These are phyloP conservation scores for Tuber brumale DNA, from an alignment of 495 filamentous ascomycete species.

Conservation along the genomic window DNA sequence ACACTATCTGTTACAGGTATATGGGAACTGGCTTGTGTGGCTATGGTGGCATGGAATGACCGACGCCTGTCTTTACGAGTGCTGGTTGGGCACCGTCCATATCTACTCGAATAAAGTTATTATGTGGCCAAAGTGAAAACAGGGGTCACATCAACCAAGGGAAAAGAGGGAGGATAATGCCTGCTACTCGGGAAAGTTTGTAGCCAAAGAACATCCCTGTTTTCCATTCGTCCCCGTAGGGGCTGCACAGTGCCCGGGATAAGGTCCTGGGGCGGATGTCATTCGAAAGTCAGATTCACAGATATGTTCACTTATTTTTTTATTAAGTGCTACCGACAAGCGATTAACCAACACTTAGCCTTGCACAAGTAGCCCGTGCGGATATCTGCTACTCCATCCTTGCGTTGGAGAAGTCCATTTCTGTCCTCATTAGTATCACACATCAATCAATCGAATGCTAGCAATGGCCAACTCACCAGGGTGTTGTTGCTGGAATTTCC, in stretches of 20 bases:
- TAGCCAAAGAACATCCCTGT: not conserved
- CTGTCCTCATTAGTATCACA: constrained; percentile 42
- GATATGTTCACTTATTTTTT: not conserved
- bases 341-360: not conserved
- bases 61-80: not conserved
- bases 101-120: not conserved
- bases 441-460: constrained; percentile 2
- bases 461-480: constrained; percentile 42
- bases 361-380: not conserved
- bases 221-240: not conserved
- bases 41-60: not conserved
- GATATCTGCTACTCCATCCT: constrained; percentile 54
- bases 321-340: not conserved
- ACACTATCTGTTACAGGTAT: not conserved
- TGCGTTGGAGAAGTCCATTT: constrained; percentile 78
- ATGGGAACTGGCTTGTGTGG: not conserved
- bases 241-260: not conserved
- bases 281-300: not conserved
- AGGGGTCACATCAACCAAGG: not conserved
- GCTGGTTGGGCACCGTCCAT: not conserved
- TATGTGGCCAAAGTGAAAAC: not conserved
- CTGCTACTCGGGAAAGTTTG: not conserved
- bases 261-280: not conserved
- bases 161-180: not conserved
- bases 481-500: constrained; percentile 80